Conservation (phyloP, 805 yeast genomes). For the Spencermartinsiella europaea region DNA sequence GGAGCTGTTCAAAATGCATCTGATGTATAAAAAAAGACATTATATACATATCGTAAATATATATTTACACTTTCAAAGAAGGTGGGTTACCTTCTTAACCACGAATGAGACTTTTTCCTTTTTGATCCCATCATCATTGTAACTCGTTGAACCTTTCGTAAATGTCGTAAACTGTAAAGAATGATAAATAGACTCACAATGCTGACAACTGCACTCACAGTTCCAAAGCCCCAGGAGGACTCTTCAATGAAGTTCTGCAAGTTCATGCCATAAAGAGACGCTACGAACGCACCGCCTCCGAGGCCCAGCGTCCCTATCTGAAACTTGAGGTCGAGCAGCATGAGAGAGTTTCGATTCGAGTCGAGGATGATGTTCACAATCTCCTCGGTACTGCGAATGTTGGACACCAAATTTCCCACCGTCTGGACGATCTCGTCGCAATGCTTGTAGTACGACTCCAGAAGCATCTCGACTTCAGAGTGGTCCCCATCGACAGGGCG, state of each 20-base stretch:
- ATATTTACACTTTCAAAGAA: no score
- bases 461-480: constrained; percentile 79
- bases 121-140: constrained; percentile 42
- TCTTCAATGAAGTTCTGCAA: constrained; percentile 89
- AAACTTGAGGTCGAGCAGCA: constrained; percentile 80
- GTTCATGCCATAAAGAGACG: constrained; percentile 95
- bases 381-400: constrained; percentile 90
- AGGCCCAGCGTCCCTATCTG: constrained; percentile 78
- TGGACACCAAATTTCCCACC: constrained; percentile 68
- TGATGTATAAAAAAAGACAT: no score
- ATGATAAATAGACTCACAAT: constrained; percentile 45
- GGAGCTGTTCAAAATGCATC: no score
- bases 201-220: constrained; percentile 45
- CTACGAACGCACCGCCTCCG: constrained; percentile 74
- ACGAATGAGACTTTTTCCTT: background rate
- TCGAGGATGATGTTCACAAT: constrained; percentile 89
- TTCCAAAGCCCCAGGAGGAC: constrained; percentile 58
- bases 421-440: constrained; percentile 93
- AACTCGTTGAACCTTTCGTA: constrained; percentile 64
- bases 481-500: constrained; percentile 46
- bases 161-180: constrained; percentile 47
- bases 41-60: no score
- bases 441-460: constrained; percentile 87
- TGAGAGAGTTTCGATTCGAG: constrained; percentile 87
- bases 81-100: background rate